Conservation (phyloP, 257 asterid genomes). For the Nicotiana obtusifolia region DNA sequence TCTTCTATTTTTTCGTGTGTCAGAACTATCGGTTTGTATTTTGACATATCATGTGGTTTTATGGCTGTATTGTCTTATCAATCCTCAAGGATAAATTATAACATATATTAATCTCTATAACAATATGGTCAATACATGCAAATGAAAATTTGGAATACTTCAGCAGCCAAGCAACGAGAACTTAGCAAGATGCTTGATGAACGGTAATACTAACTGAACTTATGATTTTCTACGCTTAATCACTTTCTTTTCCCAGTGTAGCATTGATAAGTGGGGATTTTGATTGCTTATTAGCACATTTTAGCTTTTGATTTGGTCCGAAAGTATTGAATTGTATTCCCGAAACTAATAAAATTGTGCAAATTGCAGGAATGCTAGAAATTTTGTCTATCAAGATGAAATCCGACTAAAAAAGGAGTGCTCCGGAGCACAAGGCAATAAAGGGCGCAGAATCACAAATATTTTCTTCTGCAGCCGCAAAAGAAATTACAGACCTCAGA, state of each 20-base stretch:
- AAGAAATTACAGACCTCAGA: too few relatives aligned
- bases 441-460: too few relatives aligned
- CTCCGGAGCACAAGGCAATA: too few relatives aligned
- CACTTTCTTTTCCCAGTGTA: neutral
- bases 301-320: too few relatives aligned
- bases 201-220: slow-evolving; percentile 45
- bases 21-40: neutral
- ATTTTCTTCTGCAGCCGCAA: too few relatives aligned
- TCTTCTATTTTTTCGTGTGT: neutral
- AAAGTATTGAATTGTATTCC: too few relatives aligned
- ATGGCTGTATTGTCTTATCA: neutral
- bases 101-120: neutral
- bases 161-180: slow-evolving; percentile 77
- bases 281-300: too few relatives aligned
- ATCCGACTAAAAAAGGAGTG: too few relatives aligned
- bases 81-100: neutral
- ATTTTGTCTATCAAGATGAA: too few relatives aligned
- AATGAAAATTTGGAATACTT: slow-evolving; percentile 95
- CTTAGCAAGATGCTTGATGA: slow-evolving; percentile 92
- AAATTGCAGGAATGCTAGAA: too few relatives aligned
- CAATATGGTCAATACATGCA: slow-evolving; percentile 49
- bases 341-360: too few relatives aligned
- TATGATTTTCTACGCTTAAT: slow-evolving; percentile 12
- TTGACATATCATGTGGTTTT: neutral
- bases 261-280: too few relatives aligned